These are phyloP conservation scores for Candida tallmaniae DNA, from an alignment of 805 yeast species.

Conservation along the genomic window DNA sequence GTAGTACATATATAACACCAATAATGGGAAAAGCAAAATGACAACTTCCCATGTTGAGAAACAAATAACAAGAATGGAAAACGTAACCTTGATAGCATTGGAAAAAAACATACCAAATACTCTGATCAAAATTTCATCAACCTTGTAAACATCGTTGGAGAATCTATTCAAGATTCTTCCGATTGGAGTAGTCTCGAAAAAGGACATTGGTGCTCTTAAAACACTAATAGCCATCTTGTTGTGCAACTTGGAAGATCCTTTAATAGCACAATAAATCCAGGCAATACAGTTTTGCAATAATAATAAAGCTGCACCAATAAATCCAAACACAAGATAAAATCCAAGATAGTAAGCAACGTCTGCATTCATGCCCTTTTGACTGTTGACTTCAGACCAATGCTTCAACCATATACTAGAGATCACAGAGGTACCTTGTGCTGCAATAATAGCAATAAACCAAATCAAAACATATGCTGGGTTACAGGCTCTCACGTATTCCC, in stretches of 20 bases:
- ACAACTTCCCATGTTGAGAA: conserved; percentile 85
- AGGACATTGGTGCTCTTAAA: conserved; percentile 88
- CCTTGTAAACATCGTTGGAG: conserved; percentile 83
- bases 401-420: conserved; percentile 87
- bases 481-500: conserved; percentile 84
- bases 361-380: conserved; percentile 66
- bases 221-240: conserved; percentile 67
- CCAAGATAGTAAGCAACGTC: conserved; percentile 66
- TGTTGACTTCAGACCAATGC: conserved; percentile 93
- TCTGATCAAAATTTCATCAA: conserved; percentile 75
- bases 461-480: conserved; percentile 60
- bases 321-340: conserved; percentile 71
- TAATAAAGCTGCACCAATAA: conserved; percentile 55
- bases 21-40: conserved; percentile 66
- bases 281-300: conserved; percentile 64
- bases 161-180: conserved; percentile 90
- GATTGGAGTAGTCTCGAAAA: conserved; percentile 93
- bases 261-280: conserved; percentile 79
- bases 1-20: conserved; percentile 60
- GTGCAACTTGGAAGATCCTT: conserved; percentile 75
- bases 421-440: conserved; percentile 59
- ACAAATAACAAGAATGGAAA: conserved; percentile 77
- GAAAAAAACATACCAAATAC: conserved; percentile 65
- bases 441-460: conserved; percentile 51
- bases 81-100: conserved; percentile 57